Evolutionary conservation across 441 rosid species (phyloP), one percentile per base, ranked within the genome.

Genomic region (Pelargonium cotyledonis): DNA sequence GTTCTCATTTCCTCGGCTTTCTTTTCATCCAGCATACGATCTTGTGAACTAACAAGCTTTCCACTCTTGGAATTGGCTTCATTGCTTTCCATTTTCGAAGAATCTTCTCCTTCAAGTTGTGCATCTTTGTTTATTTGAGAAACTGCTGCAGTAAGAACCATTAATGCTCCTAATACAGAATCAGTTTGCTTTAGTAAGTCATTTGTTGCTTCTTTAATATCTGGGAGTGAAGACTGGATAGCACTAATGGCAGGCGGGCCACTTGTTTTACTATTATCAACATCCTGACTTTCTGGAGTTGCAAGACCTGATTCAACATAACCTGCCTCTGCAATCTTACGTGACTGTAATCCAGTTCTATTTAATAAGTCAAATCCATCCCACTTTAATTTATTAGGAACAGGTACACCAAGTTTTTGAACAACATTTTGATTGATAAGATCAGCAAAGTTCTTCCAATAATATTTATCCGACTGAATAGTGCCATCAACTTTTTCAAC

Each of bases 221-320:
- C 95, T 7, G 91, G 84, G 78, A 91, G 82, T 70, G 98, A 89
- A 75, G 96, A 78, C 72, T 85, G 86, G 70, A 84, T 69, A 5
- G 51, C 47, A 47, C 73, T 81, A 62, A 72, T 69, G 60, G 73
- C 49, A 57, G 71, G 73, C 31, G 77, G 76, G 35, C 77, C 81
- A 65, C 72, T 82, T 66, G 73, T 79, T 72, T 81, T 77, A 70
- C 80, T 82, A 75, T 78, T 76, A 60, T 81, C 76, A 62, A 66
- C 77, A 46, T 81, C 83, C 77, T 74, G 81, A 67, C 68, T 70
- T 77, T 79, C 76, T 41, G 91, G 85, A 63, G 79, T 81, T 63
- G 96, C 98, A 68, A 94, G 93, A 74, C 97, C 98, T 68, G 98
- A 91, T 78, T 88, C 93, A 72, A 94, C 68, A 73, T 85, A 94